Base-by-base conservation (phyloP, 2,329 filamentous ascomycete genomes). In the Fusarium chuoi region DNA sequence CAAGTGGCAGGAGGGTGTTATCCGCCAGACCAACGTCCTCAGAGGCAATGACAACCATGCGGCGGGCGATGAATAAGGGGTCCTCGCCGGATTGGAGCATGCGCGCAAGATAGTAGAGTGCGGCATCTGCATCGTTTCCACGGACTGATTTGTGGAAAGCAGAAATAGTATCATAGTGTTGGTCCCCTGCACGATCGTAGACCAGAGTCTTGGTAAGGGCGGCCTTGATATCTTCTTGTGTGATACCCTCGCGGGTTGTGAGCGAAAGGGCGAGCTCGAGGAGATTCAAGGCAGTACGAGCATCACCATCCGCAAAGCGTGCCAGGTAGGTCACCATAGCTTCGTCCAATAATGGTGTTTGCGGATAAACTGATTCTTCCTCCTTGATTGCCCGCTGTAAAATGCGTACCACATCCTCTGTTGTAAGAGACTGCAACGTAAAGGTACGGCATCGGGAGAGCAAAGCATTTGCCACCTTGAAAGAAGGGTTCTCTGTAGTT, bases 11-110 rank as follows among this genome's bases (percentile, higher is more conserved):
- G 82, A 98, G 89, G 14, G 88, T 89, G 82, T 93, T 96, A 82
- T 98, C 95, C 9, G 96, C 96, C 1, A 98, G 85, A 0, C 96
- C 96, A 44, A 98, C 90, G 79, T 99, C 96, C 81, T 99, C 96
- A 4, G 93, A 96, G 2, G 96, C 96, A 59, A 98, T 95, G 18
- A 98, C 95, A 12, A 99, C 92, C 87, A 99, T 94, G 39, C 96
- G 92, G 3, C 96, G 91, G 10, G 96, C 96, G 62, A 99, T 92
- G 82, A 96, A 98, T 2, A 98, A 87, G 0, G 96, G 94, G 78
- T 98, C 96, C 82, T 98, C 96, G 67, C 96, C 96, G 0, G 94
- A 96, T 78, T 97, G 93, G 10, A 99, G 89, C 96, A 99, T 99
- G 41, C 96, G 92, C 1, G 94, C 94, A 4, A 99, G 90, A 81